These are phyloP conservation scores for Vinca major DNA, from an alignment of 305 asterid species.

Conservation along the genomic window DNA sequence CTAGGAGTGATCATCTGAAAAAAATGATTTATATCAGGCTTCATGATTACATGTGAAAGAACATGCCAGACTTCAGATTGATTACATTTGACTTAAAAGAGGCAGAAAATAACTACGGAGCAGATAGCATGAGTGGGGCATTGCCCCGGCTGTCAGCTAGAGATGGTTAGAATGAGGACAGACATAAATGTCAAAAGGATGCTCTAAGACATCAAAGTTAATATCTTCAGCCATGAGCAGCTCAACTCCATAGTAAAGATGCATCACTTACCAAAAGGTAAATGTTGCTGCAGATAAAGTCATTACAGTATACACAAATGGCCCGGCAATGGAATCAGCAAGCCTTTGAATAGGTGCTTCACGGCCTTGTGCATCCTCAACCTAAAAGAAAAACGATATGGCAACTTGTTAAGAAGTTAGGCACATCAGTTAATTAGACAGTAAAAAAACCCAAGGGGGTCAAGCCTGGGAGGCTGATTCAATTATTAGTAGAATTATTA, in stretches of 20 bases:
- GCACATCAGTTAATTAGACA: background rate
- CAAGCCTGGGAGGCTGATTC: background rate
- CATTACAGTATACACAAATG: conserved; percentile 89
- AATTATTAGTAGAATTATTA: background rate
- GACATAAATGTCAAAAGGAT: background rate
- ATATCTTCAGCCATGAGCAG: background rate
- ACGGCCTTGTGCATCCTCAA: conserved; percentile 99
- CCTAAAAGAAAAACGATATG: conserved; percentile 31
- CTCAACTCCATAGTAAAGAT: conserved; percentile 15
- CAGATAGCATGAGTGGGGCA: background rate
- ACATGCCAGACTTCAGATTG: background rate
- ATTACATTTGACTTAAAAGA: background rate
- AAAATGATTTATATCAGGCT: background rate
- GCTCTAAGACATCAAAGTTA: background rate
- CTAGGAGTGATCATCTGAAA: background rate
- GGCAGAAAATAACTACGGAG: background rate
- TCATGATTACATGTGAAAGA: background rate
- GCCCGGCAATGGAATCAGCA: conserved; percentile 98
- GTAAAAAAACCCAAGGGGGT: background rate
- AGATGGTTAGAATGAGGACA: conserved; percentile 2
- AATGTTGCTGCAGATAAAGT: conserved; percentile 90
- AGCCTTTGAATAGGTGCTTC: conserved; percentile 99
- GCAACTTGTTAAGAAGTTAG: background rate
- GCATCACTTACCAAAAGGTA: conserved; percentile 68
- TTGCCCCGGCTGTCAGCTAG: background rate